A percentile compares a stretch with the other conserved stretches of the same genome.
These are phyloP conservation scores for Phytopythium aichiense DNA, from an alignment of 352 stramenopile species.

Conservation along the genomic window DNA sequence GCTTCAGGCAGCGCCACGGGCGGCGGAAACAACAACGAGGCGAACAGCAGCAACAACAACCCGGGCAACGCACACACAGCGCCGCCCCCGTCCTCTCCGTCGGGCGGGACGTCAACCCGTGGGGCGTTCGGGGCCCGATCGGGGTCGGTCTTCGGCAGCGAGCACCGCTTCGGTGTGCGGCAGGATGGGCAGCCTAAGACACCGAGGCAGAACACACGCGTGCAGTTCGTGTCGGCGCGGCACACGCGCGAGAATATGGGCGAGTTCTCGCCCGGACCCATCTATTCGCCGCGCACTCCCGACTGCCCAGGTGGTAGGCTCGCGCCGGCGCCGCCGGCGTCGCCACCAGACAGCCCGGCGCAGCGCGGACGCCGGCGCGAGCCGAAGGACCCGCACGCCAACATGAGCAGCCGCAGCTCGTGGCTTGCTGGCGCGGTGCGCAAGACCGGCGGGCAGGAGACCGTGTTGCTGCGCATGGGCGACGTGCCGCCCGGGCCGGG, in stretches of 20 bases:
- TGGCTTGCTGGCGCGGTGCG: slow-evolving; percentile 79
- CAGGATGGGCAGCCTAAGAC: slow-evolving; percentile 29
- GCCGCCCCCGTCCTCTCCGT: slow-evolving; percentile 1
- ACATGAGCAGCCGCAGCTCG: slow-evolving; percentile 71
- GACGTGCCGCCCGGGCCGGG: slow-evolving; percentile 65
- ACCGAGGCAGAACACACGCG: slow-evolving; percentile 39
- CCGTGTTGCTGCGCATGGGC: slow-evolving; percentile 64
- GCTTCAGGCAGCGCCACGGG: slow-evolving; percentile 1
- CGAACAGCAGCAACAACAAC: slow-evolving; percentile 11
- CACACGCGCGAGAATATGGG: slow-evolving; percentile 84
- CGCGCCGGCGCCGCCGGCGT: slow-evolving; percentile 41
- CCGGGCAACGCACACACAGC: slow-evolving; percentile 12
- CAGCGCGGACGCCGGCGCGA: slow-evolving; percentile 2
- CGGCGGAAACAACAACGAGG: neutral
- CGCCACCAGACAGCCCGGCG: neutral
- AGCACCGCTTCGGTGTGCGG: slow-evolving; percentile 67
- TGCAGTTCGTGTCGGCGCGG: slow-evolving; percentile 72
- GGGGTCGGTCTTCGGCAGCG: slow-evolving; percentile 65
- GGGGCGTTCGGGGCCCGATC: slow-evolving; percentile 17
- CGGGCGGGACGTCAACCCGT: neutral
- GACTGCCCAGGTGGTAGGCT: slow-evolving; percentile 61
- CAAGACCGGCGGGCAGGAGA: slow-evolving; percentile 69
- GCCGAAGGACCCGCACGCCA: slow-evolving; percentile 50
- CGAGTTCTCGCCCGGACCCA: slow-evolving; percentile 81
- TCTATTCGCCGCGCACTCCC: slow-evolving; percentile 73